Conservation (phyloP, 2,329 filamentous ascomycete genomes). For the Fusarium oligoseptatum region DNA sequence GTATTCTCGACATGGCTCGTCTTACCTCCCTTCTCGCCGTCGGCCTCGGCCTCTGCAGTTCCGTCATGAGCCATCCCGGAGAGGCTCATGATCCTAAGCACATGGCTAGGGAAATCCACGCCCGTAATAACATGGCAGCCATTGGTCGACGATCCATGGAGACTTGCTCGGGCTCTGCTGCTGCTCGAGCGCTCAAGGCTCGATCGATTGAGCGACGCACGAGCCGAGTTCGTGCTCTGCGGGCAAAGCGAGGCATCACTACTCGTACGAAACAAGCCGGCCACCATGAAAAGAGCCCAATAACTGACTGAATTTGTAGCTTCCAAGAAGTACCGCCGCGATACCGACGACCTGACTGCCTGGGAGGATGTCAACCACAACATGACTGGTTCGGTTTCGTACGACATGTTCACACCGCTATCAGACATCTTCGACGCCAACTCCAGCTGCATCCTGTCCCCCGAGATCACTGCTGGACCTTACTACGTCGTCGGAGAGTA, state of each 20-base stretch:
- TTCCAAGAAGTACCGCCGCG: conserved; percentile 25
- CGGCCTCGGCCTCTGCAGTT: neutral
- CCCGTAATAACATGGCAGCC: neutral
- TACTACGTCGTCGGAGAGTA: conserved; percentile 53
- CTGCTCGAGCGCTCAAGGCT: neutral
- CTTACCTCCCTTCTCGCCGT: neutral
- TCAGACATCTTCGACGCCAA: conserved; percentile 22
- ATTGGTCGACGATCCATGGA: neutral
- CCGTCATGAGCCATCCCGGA: neutral
- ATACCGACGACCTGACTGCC: conserved; percentile 13
- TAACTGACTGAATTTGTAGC: neutral
- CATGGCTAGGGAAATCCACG: neutral
- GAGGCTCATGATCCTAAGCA: neutral
- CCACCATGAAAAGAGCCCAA: neutral
- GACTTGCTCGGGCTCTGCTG: neutral
- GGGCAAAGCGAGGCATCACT: neutral
- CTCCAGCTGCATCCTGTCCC: conserved; percentile 22
- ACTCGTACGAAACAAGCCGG: neutral
- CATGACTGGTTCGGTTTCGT: conserved; percentile 10
- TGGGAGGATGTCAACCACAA: conserved; percentile 29
- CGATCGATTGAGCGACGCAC: neutral
- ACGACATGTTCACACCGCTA: conserved; percentile 21
- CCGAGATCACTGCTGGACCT: conserved; percentile 16
- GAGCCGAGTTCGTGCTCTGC: neutral
- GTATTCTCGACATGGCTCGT: neutral